Conservation (phyloP, 2,329 filamentous ascomycete species). For the Microsporum audouinii region DNA sequence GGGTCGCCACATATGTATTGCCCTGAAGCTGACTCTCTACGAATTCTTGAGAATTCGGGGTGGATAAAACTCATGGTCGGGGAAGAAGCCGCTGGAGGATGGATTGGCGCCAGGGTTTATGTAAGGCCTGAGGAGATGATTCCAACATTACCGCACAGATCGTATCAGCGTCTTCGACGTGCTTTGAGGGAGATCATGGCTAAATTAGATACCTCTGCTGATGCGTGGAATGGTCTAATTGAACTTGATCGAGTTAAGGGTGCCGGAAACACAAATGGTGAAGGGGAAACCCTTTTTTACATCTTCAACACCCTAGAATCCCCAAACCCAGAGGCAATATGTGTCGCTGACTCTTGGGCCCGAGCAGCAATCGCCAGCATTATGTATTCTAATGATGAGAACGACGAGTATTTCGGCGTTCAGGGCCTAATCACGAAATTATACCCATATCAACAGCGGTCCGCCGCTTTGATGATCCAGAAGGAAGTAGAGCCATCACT, state of each 20-base stretch:
- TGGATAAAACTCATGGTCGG: conserved; percentile 26
- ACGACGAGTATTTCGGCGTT: conserved; percentile 15
- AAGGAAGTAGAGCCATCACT: conserved; percentile 57
- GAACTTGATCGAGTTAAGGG: conserved; percentile 9
- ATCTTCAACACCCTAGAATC: conserved; percentile 40
- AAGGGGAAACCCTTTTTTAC: conserved; percentile 39
- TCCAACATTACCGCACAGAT: background rate
- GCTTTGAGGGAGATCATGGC: conserved; percentile 31
- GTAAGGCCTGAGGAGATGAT: conserved; percentile 32
- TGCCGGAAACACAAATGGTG: conserved; percentile 11
- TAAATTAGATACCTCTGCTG: conserved; percentile 28
- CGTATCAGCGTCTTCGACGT: conserved; percentile 19
- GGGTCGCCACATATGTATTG: background rate
- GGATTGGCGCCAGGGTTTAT: conserved; percentile 25
- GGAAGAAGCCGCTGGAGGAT: background rate
- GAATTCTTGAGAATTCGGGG: conserved; percentile 21
- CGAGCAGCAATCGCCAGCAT: conserved; percentile 29
- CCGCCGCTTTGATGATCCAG: conserved; percentile 73
- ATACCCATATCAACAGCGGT: conserved; percentile 68
- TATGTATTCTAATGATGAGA: conserved; percentile 17
- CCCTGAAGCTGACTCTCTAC: conserved; percentile 15
- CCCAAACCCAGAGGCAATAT: conserved; percentile 25
- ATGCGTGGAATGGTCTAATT: conserved; percentile 26
- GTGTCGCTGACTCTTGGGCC: conserved; percentile 24
- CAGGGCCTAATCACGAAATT: conserved; percentile 45